These are phyloP conservation scores for Aplosporella prunicola DNA, from an alignment of 2,329 filamentous ascomycete species.

Conservation along the genomic window DNA sequence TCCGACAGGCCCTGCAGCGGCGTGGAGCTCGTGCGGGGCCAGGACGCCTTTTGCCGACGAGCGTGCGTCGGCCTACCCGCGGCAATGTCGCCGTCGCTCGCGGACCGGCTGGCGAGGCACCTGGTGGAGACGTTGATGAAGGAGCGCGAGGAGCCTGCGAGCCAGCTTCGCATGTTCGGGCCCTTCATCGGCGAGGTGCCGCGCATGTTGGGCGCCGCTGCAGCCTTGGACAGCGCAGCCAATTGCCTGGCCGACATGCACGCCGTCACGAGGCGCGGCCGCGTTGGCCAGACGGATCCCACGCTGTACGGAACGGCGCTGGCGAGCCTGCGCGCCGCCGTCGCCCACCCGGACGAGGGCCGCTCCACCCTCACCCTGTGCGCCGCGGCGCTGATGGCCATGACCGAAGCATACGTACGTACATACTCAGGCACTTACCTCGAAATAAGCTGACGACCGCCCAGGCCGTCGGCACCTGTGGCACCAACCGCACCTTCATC, in stretches of 20 bases:
- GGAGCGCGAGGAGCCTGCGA: constrained; percentile 2
- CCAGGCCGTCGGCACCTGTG: constrained; percentile 4
- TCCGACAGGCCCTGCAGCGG: constrained; percentile 2
- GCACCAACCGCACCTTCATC: constrained; percentile 9
- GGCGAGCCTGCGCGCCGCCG: constrained; percentile 4
- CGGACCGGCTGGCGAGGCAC: constrained; percentile 1
- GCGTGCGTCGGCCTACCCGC: constrained; percentile 1
- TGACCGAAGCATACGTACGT: constrained; percentile 9
- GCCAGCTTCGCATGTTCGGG: constrained; percentile 6
- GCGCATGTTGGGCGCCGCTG: constrained; percentile 1
- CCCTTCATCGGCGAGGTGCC: constrained; percentile 9
- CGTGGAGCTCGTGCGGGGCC: constrained; percentile 6
- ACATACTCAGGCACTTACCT: not conserved
- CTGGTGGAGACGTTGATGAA: constrained; percentile 6
- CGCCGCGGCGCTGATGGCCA: constrained; percentile 6
- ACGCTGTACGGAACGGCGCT: constrained; percentile 8
- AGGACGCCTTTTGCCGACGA: no score
- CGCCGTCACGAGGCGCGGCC: constrained; percentile 2
- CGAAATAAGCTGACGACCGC: not conserved
- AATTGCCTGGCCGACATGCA: constrained; percentile 1
- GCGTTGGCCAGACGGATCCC: constrained; percentile 1
- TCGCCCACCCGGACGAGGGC: not conserved
- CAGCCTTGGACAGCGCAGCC: constrained; percentile 3
- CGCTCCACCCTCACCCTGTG: constrained; percentile 5
- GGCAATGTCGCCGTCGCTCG: not conserved